Evolutionary conservation across 306 rosid species (phyloP), one percentile per base, ranked within the genome.

Genomic region (Lablab purpureus): DNA sequence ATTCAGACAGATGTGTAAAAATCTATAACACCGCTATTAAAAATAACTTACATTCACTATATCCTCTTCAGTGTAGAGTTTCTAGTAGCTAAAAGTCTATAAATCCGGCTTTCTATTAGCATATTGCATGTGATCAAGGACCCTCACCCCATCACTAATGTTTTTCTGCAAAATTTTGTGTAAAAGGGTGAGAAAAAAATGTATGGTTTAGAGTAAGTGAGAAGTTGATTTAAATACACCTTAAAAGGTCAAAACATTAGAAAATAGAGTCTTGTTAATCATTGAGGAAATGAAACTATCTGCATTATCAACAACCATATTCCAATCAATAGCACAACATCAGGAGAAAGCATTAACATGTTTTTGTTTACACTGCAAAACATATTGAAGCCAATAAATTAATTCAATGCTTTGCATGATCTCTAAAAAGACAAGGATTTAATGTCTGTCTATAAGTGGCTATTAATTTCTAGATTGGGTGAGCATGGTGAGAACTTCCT

Each of bases 71-170:
- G 84, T 73, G 27, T 70, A 70, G 91, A 88, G 80, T 88, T 85
- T 87, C 82, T 91, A 81, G 85, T 81, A 82, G 87, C 93, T 81
- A 82, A 79, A 88, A 50, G 97, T 89, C 28, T 23, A 74, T 52
- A 87, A 85, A 91, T 93, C 93, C 80, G 94, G 92, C 82, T 86
- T 78, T 71, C 86, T 68, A 73, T 65, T 55, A 70, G 89, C 90
- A 68, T 71, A 47, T 60, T 82, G 78, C 94, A 91, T 93, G 78
- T 77, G 87, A 85, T 90, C 76, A 74, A 91, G 80, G 76, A 91
- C 86, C 82, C 50, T 88, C 75, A 83, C 71, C 71, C 84, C 98
- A 55, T 79, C 83, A 67, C 14, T n/a, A 30, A 59, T 79, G 68
- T 91, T 89, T 71, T 84, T 88, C 98, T 93, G 93, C 87, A 84